Evolutionary conservation across 208 protist species (phyloP), one percentile per base, ranked within the genome.

Genomic region (Porcisia hertigi): DNA sequence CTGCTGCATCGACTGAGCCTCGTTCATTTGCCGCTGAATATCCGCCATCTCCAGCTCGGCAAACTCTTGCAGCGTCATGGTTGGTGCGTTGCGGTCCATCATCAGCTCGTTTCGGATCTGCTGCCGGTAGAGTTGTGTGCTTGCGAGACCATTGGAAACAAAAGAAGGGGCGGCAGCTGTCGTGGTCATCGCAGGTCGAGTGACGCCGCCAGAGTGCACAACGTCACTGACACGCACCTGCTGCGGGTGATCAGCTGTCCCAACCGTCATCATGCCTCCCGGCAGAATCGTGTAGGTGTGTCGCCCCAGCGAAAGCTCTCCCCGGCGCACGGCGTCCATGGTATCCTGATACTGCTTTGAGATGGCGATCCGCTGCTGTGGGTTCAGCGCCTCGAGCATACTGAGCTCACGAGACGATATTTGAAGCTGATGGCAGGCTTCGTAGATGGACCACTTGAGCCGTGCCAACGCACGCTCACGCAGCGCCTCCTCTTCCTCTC

Each of bases 241-340:
- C 59, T 85, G 80, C 9, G 87, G 87, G n/a, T 88, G 76, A 25
- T 88, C 76, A 36, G 84, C 66, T 14, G 88, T 92, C 6, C 93
- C 93, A 11, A 76, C 80, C 41, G 81, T 69, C 84, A 97, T 93
- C 60, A 84, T 85, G 34, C 93, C 93, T 34, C 88, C 88, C 6
- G 93, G 91, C 7, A 97, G 82, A 71, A 97, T 94, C 20, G 93
- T 97, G 85, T 97, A 97, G 16, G 93, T 95, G 59, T 93, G 83
- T 20, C 89, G 89, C 39, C 84, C 83, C 16, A 92, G 88, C 14
- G 85, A 92, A 23, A 86, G 73, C 77, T 96, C 92, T 5, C 90
- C 90, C 0, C 89, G 82, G 18, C 85, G 83, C 58, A 94, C 90
- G 57, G 88, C 88, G 54, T 96, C 91, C 54, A 97, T 66, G 9